Base-by-base conservation (phyloP, 2,329 filamentous ascomycete species). In the Cytospora piceicola region DNA sequence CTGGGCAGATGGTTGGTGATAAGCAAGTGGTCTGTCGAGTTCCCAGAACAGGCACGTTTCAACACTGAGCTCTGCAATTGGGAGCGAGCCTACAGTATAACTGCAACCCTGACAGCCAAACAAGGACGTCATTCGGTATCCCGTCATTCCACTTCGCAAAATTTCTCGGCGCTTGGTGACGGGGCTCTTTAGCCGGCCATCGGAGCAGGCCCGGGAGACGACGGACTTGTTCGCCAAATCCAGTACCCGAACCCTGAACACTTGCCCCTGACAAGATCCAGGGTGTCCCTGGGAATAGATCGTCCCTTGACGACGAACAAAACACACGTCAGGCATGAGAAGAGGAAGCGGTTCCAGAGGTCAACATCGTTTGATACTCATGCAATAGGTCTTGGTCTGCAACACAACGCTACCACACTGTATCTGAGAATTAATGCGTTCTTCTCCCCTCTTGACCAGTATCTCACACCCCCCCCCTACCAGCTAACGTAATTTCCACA, bases 21-120 rank as follows among this genome's bases (percentile, higher is more conserved):
- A 4, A 17, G 34, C 7, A 62, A 32, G 8, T 22, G 17, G 14
- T 29, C n/a, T 30, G 39, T 12, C 24, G 36, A 57, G 39, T 39
- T 61, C 30, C 64, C 64, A 29, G 54, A 59, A 51, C 53, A 63
- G 51, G 15, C 65, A 67, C 61, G 65, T 67, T 67, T 55, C 61
- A 39, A 52, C 57, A 52, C 49, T 34, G 29, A 39, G 61, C 61
- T 58, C 61, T 30, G 55, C 59, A 49, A 46, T 53, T 63, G 64
- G 59, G 58, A 42, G 36, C 6, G 58, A n/a, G 58, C 20, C 17
- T 42, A 17, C n/a, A n/a, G n/a, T n/a, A n/a, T 17, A 20, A 24
- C 55, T 15, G 34, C 34, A 6, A 6, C 29, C 36, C 60, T 57
- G 42, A 49, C 30, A n/a, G n/a, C 42, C 29, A 17, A 6, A 46